Percentiles rank a stretch among this genome's conserved stretches.
These are phyloP conservation scores for Penicillium sp. DNA, from an alignment of 2,329 filamentous ascomycete species.

Conservation along the genomic window DNA sequence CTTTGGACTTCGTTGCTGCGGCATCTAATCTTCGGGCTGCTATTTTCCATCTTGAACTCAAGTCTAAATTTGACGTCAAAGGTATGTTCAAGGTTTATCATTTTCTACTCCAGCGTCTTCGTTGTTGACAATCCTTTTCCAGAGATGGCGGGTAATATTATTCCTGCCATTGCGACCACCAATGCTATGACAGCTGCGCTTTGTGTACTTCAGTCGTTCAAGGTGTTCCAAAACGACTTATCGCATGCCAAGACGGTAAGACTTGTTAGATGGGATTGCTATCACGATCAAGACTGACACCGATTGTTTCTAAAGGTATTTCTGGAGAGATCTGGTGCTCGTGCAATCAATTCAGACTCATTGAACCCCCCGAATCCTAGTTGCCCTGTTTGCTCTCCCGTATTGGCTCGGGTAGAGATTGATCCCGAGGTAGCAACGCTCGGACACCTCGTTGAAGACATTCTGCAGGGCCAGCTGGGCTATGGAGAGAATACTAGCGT, in stretches of 20 bases:
- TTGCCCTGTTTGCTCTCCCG: constrained; percentile 78
- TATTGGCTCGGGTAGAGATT: constrained; percentile 62
- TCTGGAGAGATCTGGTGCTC: constrained; percentile 63
- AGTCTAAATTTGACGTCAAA: constrained; percentile 94
- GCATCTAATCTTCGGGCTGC: constrained; percentile 84
- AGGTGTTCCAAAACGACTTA: constrained; percentile 72
- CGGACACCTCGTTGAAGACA: constrained; percentile 70
- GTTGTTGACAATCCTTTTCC: constrained; percentile 13
- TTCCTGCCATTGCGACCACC: constrained; percentile 94
- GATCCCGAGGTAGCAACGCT: constrained; percentile 71
- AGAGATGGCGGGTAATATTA: constrained; percentile 99
- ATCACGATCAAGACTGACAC: neutral
- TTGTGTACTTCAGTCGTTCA: constrained; percentile 89
- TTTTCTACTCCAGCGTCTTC: neutral
- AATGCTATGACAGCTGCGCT: constrained; percentile 94
- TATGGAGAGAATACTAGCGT: constrained; percentile 80
- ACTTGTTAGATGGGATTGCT: neutral
- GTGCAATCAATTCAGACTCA: constrained; percentile 55
- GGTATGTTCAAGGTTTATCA: constrained; percentile 41
- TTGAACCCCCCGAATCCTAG: constrained; percentile 67
- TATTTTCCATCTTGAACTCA: constrained; percentile 82
- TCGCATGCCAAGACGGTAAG: constrained; percentile 68
- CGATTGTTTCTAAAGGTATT: constrained; percentile 57
- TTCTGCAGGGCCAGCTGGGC: constrained; percentile 66
- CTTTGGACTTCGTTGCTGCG: constrained; percentile 87